Evolutionary conservation across 257 asterid species (phyloP), one percentile per base, ranked within the genome.

Genomic region (Jacaranda copaia): DNA sequence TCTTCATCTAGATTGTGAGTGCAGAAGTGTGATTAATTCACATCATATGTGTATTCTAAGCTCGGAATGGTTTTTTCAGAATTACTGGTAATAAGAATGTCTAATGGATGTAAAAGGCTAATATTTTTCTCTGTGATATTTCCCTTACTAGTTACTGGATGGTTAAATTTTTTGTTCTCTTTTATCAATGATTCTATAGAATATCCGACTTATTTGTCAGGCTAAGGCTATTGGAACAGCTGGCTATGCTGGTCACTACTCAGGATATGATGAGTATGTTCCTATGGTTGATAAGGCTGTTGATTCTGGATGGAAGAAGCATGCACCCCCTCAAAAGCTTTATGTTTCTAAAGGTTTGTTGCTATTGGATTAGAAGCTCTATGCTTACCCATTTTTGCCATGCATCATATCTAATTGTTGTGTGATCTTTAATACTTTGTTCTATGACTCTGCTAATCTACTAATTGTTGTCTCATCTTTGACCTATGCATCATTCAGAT

Each of bases 241-340:
- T 79, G 85, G 88, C 78, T 81, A 82, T 69, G 73, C 78, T 32
- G 84, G 84, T 74, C 86, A 81, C 70, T 86, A 85, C 79, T 79
- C 91, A 42, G 97, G 96, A 70, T 93, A 93, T 80, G 99, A 96
- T 55, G 99, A 96, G 81, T 96, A 90, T 85, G 97, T 96, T 71
- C 99, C 99, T 18, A 93, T 96, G 99, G 99, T 96, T 19, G 99
- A 96, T 87, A 96, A 96, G 87, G 97, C 95, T 63, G 99, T 96
- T 72, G 99, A 91, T 86, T 79, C 94, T 79, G 92, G 87, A 53
- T 90, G 93, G 96, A 91, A 91, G 90, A 93, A 88, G 88, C 90
- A 79, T 67, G 53, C 85, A 8, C 75, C 92, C 75, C 80, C 87
- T 52, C 93, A 83, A 46, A 91, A 83, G 79, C 88, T 85, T 65